A percentile compares a stretch with the other conserved stretches of the same genome.
Evolutionary conservation across 805 yeast species (phyloP).

Genomic region (Hanseniaspora guilliermondii): DNA sequence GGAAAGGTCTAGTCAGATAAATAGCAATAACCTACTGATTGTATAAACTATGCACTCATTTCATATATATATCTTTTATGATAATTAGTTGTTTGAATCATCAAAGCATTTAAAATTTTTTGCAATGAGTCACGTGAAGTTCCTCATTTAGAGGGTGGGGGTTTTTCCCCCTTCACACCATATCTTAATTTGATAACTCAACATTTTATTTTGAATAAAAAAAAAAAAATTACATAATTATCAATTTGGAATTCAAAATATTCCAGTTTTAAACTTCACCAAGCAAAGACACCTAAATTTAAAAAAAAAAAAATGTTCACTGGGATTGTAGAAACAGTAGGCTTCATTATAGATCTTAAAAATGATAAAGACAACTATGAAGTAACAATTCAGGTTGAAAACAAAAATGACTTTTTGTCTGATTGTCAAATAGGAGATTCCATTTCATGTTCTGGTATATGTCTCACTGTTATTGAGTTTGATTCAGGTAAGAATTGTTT

Average conservation of each 20-base stretch:
- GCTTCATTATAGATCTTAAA: conserved; percentile 35
- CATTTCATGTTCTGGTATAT: conserved; percentile 75
- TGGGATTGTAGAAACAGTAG: conserved; percentile 61
- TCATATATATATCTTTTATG: background rate
- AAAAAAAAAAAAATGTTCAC: conserved; percentile 67
- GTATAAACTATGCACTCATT: too few relatives aligned
- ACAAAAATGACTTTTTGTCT: conserved; percentile 47
- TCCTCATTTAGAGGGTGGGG: too few relatives aligned
- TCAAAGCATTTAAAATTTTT: too few relatives aligned
- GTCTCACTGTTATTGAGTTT: conserved; percentile 85
- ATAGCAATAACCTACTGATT: too few relatives aligned
- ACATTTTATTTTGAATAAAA: too few relatives aligned
- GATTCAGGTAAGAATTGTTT: conserved; percentile 36
- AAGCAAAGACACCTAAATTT: background rate
- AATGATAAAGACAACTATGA: conserved; percentile 56
- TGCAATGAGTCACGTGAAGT: too few relatives aligned
- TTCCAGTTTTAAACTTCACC: too few relatives aligned
- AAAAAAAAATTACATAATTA: too few relatives aligned
- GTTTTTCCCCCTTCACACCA: too few relatives aligned
- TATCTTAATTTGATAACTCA: too few relatives aligned
- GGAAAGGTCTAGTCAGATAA: conserved; percentile 3
- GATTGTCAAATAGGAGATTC: conserved; percentile 94
- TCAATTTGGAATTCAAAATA: background rate
- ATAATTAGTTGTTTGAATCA: too few relatives aligned
- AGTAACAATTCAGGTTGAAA: conserved; percentile 51